Base-by-base conservation (phyloP, 495 filamentous ascomycete genomes). In the Oleoguttula mirabilis region DNA sequence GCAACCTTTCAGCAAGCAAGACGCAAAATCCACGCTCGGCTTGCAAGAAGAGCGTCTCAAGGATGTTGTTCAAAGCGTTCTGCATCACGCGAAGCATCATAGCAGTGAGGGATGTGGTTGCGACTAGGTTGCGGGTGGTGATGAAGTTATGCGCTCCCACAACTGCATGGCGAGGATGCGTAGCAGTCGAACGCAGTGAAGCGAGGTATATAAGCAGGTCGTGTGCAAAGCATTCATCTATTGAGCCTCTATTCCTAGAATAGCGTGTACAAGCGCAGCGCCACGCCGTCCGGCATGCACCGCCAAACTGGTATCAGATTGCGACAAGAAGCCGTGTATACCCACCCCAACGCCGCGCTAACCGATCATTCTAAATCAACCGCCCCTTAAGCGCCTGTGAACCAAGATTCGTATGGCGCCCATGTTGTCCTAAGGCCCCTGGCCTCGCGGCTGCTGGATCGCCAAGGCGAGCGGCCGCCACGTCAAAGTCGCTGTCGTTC, bases 401-500 rank as follows among this genome's bases (percentile, higher is more conserved):
- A 28, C 25, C 25, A 7, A 28, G n/a, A 28, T n/a, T 28, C 25
- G 25, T n/a, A n/a, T 28, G 25, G 7, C 25, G 7, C 25, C n/a
- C 7, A 7, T n/a, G 7, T 28, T 7, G 7, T 7, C 25, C 25
- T n/a, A 7, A 28, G n/a, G 25, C 25, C 25, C 7, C n/a, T 28
- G 25, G 25, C 7, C n/a, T 28, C 25, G 25, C 25, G n/a, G n/a
- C 25, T 7, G 7, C 25, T 28, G n/a, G 25, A 7, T 28, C 25
- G 7, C 25, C 7, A 7, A 28, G n/a, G 7, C 25, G 25, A 28
- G 7, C 25, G n/a, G n/a, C 25, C 21, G 43, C 30, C 8, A 40
- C 27, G n/a, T 51, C 48, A 10, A 46, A 32, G 52, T 77, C 76
- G 20, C 56, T 64, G 31, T 86, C 79, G 42, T 81, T 75, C 1